These are phyloP conservation scores for Yamadazyma paraphyllophila DNA, from an alignment of 805 yeast species.

Conservation along the genomic window DNA sequence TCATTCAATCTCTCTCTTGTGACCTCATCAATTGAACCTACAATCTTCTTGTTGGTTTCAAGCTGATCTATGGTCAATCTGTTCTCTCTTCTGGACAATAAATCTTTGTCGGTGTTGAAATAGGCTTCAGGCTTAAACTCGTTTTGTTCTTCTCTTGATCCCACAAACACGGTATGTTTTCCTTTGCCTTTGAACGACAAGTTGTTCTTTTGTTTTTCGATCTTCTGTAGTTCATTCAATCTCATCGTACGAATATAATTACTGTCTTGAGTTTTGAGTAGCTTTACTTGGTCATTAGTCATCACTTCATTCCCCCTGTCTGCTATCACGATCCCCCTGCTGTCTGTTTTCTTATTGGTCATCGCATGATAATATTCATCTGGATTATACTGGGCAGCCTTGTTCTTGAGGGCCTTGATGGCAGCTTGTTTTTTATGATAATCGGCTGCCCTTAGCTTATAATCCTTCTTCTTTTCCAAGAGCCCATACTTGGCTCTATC, in stretches of 20 bases:
- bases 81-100: constrained; percentile 67
- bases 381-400: constrained; percentile 75
- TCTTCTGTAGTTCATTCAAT: constrained; percentile 62
- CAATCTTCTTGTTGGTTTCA: constrained; percentile 33
- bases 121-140: constrained; percentile 60
- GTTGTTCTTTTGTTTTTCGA: constrained; percentile 53
- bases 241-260: constrained; percentile 80
- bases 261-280: constrained; percentile 87
- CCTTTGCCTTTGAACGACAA: constrained; percentile 59
- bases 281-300: constrained; percentile 70
- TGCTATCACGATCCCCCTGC: constrained; percentile 61
- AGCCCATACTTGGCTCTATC: constrained; percentile 76
- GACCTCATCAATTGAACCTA: constrained; percentile 23
- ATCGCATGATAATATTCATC: constrained; percentile 97
- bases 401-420: constrained; percentile 67
- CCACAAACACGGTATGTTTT: constrained; percentile 84
- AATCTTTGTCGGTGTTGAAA: constrained; percentile 67
- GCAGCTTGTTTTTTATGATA: constrained; percentile 60
- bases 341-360: constrained; percentile 68
- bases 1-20: constrained; percentile 38
- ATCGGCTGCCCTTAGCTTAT: constrained; percentile 51
- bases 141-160: constrained; percentile 52
- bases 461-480: constrained; percentile 78
- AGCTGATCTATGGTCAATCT: constrained; percentile 65
- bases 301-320: constrained; percentile 65